Evolutionary conservation across 306 rosid species (phyloP).

Genomic region (Adenanthera pavonina): DNA sequence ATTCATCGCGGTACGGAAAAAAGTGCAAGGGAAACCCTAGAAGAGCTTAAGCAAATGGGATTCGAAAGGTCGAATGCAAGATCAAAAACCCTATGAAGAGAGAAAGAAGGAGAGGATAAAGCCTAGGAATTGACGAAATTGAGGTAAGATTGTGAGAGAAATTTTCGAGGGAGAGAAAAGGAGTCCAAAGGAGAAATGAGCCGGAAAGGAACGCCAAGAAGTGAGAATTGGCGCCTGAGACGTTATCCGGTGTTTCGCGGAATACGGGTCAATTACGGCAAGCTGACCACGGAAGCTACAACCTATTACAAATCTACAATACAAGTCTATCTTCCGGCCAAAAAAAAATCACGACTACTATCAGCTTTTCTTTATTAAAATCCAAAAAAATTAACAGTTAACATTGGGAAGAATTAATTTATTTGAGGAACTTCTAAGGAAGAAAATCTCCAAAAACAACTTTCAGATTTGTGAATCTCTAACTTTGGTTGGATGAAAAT

Average conservation of each 20-base stretch:
- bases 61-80: neutral
- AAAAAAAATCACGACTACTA: neutral
- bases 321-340: neutral
- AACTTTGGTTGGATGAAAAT: too few relatives aligned
- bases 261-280: neutral
- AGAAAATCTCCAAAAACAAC: too few relatives aligned
- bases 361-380: too few relatives aligned
- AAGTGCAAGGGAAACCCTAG: neutral
- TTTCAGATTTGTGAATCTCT: too few relatives aligned
- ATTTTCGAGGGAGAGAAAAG: neutral
- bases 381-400: too few relatives aligned
- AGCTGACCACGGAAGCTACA: neutral
- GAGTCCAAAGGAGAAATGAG: neutral
- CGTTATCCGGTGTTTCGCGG: conserved; percentile 1
- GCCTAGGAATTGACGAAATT: conserved; percentile 2
- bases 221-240: conserved; percentile 8
- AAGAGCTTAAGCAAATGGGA: conserved; percentile 13
- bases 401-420: too few relatives aligned
- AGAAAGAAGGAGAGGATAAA: neutral
- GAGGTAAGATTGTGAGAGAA: neutral
- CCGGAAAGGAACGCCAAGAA: neutral
- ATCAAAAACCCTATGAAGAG: neutral
- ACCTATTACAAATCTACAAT: too few relatives aligned
- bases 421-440: too few relatives aligned
- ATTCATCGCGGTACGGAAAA: neutral